A percentile compares a stretch with the other conserved stretches of the same genome.
phyloP scores from a whole-genome alignment of 1,139 yeast species.

The Trichomonascaceae sp. region DNA sequence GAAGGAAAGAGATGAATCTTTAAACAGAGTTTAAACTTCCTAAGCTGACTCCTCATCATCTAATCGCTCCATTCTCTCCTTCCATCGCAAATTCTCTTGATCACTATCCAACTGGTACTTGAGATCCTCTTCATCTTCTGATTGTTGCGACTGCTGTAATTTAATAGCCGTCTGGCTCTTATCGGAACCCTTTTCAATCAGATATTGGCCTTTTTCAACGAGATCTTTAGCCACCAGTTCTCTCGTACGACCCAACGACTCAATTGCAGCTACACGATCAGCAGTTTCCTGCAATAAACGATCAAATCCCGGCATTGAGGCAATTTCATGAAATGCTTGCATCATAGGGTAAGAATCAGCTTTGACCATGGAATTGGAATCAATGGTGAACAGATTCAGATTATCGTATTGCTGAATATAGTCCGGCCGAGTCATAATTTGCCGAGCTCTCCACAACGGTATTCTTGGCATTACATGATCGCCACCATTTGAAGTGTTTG shows the following conservation, averaged over 20 bases:
- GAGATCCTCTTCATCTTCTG: conserved; percentile 21
- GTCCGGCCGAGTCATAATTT: conserved; percentile 80
- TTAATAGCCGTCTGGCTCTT: conserved; percentile 16
- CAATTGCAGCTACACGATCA: conserved; percentile 70
- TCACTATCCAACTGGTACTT: conserved; percentile 17
- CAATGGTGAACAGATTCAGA: conserved; percentile 71
- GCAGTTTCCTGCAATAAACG: conserved; percentile 61
- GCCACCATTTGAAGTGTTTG: conserved; percentile 17
- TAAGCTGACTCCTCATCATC: not conserved
- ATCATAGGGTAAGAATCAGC: conserved; percentile 87
- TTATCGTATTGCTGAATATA: conserved; percentile 71
- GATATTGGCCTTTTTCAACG: conserved; percentile 42
- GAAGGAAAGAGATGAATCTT: not conserved
- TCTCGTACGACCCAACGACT: conserved; percentile 72
- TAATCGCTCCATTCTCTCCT: conserved; percentile 6
- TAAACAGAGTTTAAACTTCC: not conserved
- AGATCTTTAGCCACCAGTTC: conserved; percentile 74
- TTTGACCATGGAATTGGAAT: conserved; percentile 60
- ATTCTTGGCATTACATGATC: conserved; percentile 62
- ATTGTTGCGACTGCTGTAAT: conserved; percentile 22
- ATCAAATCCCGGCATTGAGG: conserved; percentile 64
- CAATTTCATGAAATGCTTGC: conserved; percentile 81
- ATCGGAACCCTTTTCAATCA: conserved; percentile 12
- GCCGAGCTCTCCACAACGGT: conserved; percentile 80
- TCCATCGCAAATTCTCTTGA: conserved; percentile 21